Conservation (phyloP, 1,139 yeast genomes). For the Pichia sp. region DNA sequence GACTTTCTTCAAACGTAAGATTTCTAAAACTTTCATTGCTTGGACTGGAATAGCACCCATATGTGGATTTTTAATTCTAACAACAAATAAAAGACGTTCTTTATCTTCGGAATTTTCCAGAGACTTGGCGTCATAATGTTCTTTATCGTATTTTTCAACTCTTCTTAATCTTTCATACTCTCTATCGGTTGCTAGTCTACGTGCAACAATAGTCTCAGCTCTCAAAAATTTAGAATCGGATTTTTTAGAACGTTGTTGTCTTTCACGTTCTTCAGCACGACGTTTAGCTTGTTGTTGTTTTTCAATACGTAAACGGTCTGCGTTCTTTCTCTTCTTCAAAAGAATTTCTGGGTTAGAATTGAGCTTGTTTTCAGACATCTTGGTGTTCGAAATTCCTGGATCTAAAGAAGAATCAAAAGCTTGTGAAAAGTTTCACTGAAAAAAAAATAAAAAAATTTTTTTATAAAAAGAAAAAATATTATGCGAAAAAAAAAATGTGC, state of each 20-base stretch:
- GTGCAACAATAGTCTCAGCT: slow-evolving; percentile 65
- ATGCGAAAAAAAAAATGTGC: neutral
- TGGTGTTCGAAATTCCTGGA: neutral
- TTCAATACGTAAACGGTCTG: slow-evolving; percentile 55
- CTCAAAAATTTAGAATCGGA: slow-evolving; percentile 46
- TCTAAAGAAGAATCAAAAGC: neutral
- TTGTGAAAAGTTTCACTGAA: neutral
- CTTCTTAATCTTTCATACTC: slow-evolving; percentile 62
- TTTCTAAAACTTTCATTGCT: slow-evolving; percentile 48
- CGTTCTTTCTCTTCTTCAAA: slow-evolving; percentile 69
- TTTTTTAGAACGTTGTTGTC: slow-evolving; percentile 32
- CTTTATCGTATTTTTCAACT: slow-evolving; percentile 41
- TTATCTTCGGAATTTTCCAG: slow-evolving; percentile 29
- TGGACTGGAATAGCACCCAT: slow-evolving; percentile 61
- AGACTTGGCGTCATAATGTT: slow-evolving; percentile 9
- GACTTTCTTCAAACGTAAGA: slow-evolving; percentile 48
- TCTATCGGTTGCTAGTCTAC: slow-evolving; percentile 53
- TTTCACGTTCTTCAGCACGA: slow-evolving; percentile 31
- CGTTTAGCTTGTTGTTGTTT: slow-evolving; percentile 32
- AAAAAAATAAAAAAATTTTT: neutral
- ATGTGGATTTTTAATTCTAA: slow-evolving; percentile 55
- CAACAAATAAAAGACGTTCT: slow-evolving; percentile 49
- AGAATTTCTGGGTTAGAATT: slow-evolving; percentile 71
- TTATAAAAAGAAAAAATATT: neutral
- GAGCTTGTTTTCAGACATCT: slow-evolving; percentile 20